Evolutionary conservation across 1,139 yeast species (phyloP).

Genomic region (Wickerhamomyces sp.): DNA sequence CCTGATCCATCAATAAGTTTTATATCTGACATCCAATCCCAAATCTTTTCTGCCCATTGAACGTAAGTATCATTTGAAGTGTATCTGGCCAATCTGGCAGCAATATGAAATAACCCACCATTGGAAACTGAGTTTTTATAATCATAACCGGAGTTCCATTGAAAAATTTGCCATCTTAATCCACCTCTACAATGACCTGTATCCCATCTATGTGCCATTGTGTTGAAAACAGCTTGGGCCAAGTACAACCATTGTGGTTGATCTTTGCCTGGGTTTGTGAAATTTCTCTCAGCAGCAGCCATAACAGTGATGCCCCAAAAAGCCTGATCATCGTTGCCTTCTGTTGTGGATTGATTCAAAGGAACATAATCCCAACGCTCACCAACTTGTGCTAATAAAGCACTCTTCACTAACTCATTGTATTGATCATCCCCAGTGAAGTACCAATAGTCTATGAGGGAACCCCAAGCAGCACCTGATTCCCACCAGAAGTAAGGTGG

Average conservation of each 20-base stretch:
- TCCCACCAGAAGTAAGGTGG: conserved; percentile 97
- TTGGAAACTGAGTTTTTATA: conserved; percentile 87
- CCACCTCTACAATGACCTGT: conserved; percentile 71
- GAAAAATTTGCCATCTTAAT: conserved; percentile 90
- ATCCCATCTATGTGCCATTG: conserved; percentile 90
- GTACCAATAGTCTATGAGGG: conserved; percentile 70
- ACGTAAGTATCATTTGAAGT: conserved; percentile 66
- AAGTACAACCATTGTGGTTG: conserved; percentile 66
- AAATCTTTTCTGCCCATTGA: conserved; percentile 73
- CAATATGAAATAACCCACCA: conserved; percentile 82
- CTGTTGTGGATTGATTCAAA: conserved; percentile 83
- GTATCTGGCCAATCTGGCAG: conserved; percentile 79
- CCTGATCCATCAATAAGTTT: conserved; percentile 48
- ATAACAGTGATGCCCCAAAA: conserved; percentile 92
- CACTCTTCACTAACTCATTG: conserved; percentile 50
- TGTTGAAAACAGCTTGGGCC: conserved; percentile 77
- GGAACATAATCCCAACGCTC: conserved; percentile 75
- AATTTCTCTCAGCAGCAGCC: conserved; percentile 86
- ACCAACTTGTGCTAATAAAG: conserved; percentile 73
- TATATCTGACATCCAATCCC: conserved; percentile 73
- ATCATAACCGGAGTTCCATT: conserved; percentile 90
- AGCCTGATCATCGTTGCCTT: conserved; percentile 95
- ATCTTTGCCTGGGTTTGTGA: conserved; percentile 59
- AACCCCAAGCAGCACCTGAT: conserved; percentile 94
- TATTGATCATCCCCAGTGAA: conserved; percentile 67